These are phyloP conservation scores for Suillus brevipes DNA, from an alignment of 768 basidiomycete genomes.

Conservation along the genomic window DNA sequence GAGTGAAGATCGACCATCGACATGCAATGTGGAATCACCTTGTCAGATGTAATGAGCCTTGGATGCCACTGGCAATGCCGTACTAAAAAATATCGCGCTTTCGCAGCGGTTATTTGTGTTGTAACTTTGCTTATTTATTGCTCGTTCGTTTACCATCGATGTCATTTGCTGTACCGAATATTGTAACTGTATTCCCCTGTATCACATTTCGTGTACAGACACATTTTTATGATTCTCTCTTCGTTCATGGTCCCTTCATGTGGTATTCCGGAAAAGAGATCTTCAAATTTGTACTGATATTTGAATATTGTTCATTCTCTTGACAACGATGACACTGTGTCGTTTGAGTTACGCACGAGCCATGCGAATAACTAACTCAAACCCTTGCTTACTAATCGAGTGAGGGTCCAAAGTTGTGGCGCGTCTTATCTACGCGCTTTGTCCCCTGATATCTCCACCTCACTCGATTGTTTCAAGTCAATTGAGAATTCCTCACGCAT, in stretches of 20 bases:
- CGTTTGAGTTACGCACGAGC: too few species aligned
- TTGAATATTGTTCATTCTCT: neutral
- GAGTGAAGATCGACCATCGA: neutral
- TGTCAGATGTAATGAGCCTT: neutral
- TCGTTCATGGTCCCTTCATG: neutral
- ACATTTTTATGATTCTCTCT: neutral
- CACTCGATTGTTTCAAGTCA: too few species aligned
- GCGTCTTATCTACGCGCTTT: too few species aligned
- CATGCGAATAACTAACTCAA: too few species aligned
- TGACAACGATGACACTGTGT: too few species aligned
- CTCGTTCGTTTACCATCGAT: neutral
- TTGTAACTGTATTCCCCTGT: neutral
- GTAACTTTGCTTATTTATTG: neutral
- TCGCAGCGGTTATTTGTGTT: neutral
- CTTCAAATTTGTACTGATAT: neutral
- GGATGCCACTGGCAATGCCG: neutral
- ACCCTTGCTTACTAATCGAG: too few species aligned
- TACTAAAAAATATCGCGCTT: neutral
- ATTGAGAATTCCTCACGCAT: too few species aligned
- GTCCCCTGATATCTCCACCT: too few species aligned
- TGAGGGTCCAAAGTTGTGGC: too few species aligned
- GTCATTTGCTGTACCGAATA: neutral
- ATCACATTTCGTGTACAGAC: neutral
- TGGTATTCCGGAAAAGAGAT: neutral
- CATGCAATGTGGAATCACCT: neutral